These are phyloP conservation scores for Plantago ovata DNA, from an alignment of 257 asterid species.

Conservation along the genomic window DNA sequence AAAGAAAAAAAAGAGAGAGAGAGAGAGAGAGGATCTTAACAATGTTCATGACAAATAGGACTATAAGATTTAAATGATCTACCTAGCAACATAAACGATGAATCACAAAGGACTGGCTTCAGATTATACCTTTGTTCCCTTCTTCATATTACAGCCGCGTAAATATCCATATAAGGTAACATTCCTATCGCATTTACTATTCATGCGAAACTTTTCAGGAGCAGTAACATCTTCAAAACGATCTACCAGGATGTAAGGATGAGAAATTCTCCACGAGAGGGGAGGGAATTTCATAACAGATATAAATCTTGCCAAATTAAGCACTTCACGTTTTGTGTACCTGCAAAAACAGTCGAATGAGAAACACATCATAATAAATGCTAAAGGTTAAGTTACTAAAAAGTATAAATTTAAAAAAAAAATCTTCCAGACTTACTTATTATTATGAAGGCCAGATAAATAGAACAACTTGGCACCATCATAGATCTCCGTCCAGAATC, in stretches of 20 bases:
- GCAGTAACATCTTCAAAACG: constrained; percentile 94
- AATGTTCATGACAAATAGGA: no score
- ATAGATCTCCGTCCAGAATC: constrained; percentile 98
- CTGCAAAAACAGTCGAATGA: constrained; percentile 36
- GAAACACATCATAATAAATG: constrained; percentile 15
- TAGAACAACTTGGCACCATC: constrained; percentile 96
- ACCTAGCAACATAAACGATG: background rate
- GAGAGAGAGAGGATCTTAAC: no score
- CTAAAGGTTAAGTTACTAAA: background rate
- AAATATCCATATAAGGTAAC: constrained; percentile 81
- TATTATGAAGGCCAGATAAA: constrained; percentile 96
- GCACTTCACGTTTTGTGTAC: constrained; percentile 88
- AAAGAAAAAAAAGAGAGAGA: no score
- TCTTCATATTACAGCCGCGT: constrained; percentile 95
- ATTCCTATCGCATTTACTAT: constrained; percentile 83
- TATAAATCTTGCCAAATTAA: constrained; percentile 90
- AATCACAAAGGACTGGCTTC: constrained; percentile 3
- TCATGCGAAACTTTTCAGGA: constrained; percentile 70
- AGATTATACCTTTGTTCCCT: constrained; percentile 68
- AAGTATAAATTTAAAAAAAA: background rate
- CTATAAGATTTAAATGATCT: background rate
- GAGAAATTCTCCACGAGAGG: constrained; percentile 87
- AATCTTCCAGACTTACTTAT: constrained; percentile 55
- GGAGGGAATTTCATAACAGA: constrained; percentile 98
- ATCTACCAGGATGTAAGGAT: constrained; percentile 89